These are phyloP conservation scores for Fusarium goolgardi DNA, from an alignment of 2,329 filamentous ascomycete species.

Conservation along the genomic window DNA sequence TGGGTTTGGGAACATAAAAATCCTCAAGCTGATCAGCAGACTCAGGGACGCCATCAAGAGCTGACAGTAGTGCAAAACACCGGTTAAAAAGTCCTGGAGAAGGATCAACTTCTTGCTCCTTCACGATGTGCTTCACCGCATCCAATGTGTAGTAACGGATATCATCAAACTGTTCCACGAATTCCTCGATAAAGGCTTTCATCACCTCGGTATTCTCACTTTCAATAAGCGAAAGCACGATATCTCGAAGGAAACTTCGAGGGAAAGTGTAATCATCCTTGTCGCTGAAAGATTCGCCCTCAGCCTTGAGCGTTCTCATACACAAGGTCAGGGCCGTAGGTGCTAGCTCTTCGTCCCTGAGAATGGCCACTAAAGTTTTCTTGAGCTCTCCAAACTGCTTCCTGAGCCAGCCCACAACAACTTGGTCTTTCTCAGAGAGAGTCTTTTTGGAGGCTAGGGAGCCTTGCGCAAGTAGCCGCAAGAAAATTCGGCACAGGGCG, in stretches of 20 bases:
- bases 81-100: slow-evolving; percentile 61
- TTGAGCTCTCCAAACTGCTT: slow-evolving; percentile 80
- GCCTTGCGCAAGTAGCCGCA: slow-evolving; percentile 80
- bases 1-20: slow-evolving; percentile 74
- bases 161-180: slow-evolving; percentile 83
- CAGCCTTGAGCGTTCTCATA: slow-evolving; percentile 87
- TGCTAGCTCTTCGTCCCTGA: slow-evolving; percentile 73
- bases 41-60: slow-evolving; percentile 77
- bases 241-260: slow-evolving; percentile 70
- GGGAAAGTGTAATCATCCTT: slow-evolving; percentile 77
- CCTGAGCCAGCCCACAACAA: slow-evolving; percentile 82
- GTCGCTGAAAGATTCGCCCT: slow-evolving; percentile 71
- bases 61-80: slow-evolving; percentile 71
- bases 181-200: slow-evolving; percentile 81
- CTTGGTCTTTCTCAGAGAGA: slow-evolving; percentile 76
- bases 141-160: slow-evolving; percentile 85
- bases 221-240: slow-evolving; percentile 72
- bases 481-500: slow-evolving; percentile 86
- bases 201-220: slow-evolving; percentile 69
- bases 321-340: slow-evolving; percentile 79
- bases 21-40: slow-evolving; percentile 73
- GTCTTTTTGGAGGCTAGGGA: slow-evolving; percentile 73
- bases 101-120: slow-evolving; percentile 36
- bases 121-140: slow-evolving; percentile 64
- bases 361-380: slow-evolving; percentile 67